Evolutionary conservation across 192 early-diverging fungal species (phyloP).

Genomic region (Spinellus fusiger): DNA sequence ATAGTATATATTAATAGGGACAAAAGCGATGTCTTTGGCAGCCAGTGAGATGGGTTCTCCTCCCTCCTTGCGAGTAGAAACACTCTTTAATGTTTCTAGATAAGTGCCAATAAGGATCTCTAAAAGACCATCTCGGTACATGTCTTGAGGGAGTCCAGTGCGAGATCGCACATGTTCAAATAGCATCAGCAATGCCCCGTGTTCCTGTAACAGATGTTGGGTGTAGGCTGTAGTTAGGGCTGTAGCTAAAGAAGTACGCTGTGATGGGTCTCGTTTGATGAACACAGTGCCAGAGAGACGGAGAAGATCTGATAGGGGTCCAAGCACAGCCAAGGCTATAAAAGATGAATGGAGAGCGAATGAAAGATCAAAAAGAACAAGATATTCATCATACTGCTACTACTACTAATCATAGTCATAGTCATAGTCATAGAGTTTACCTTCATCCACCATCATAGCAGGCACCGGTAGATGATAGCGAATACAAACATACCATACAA

Average conservation of each 20-base stretch:
- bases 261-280: slow-evolving; percentile 8
- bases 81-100: too few species aligned
- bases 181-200: slow-evolving; percentile 1
- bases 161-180: slow-evolving; percentile 12
- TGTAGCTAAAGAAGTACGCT: background rate
- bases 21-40: slow-evolving; percentile 2
- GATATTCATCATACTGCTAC: too few species aligned
- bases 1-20: slow-evolving; percentile 12
- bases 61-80: too few species aligned
- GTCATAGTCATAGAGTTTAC: too few species aligned
- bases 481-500: slow-evolving; percentile 9
- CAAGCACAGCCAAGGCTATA: background rate
- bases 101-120: slow-evolving; percentile 1
- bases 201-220: background rate
- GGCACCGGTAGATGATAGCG: slow-evolving; percentile 14
- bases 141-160: background rate
- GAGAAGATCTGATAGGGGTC: slow-evolving; percentile 6
- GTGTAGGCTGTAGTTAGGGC: slow-evolving; percentile 9
- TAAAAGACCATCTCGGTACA: slow-evolving; percentile 4
- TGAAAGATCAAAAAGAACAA: too few species aligned
- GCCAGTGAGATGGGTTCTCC: too few species aligned
- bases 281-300: slow-evolving; percentile 8
- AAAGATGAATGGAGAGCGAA: too few species aligned
- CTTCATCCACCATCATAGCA: slow-evolving; percentile 7
- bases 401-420: too few species aligned